These are phyloP conservation scores for Fusarium secorum DNA, from an alignment of 2,329 filamentous ascomycete genomes.

Conservation along the genomic window DNA sequence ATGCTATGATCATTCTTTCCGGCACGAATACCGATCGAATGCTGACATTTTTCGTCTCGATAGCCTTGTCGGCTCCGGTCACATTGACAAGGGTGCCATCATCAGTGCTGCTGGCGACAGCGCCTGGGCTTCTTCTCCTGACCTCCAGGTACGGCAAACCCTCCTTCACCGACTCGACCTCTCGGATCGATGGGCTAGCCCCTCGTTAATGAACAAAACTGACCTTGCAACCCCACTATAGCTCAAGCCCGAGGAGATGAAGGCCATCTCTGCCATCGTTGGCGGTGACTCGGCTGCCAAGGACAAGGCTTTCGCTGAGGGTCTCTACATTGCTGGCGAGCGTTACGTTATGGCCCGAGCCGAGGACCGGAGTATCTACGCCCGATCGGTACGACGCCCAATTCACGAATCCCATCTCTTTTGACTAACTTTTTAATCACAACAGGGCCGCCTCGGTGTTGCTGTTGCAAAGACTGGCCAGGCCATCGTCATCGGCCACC, in stretches of 20 bases:
- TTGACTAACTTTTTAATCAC: neutral
- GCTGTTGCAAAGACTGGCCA: slow-evolving; percentile 86
- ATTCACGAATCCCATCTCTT: neutral
- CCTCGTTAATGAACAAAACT: slow-evolving; percentile 6
- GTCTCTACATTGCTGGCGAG: slow-evolving; percentile 77
- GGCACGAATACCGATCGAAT: slow-evolving; percentile 24
- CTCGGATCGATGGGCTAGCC: neutral
- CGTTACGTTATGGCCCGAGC: slow-evolving; percentile 81
- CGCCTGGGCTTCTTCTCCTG: slow-evolving; percentile 75
- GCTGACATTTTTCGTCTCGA: slow-evolving; percentile 36
- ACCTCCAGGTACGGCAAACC: slow-evolving; percentile 72
- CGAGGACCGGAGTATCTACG: slow-evolving; percentile 82
- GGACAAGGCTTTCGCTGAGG: slow-evolving; percentile 74
- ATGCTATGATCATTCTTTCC: neutral
- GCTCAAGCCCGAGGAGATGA: slow-evolving; percentile 63
- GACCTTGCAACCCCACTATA: slow-evolving; percentile 28
- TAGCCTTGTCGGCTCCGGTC: slow-evolving; percentile 81
- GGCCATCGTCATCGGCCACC: slow-evolving; percentile 88
- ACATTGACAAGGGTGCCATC: slow-evolving; percentile 86
- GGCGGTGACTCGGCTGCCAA: slow-evolving; percentile 55
- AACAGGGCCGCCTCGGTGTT: slow-evolving; percentile 77
- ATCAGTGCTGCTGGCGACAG: slow-evolving; percentile 82
- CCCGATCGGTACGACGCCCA: slow-evolving; percentile 73
- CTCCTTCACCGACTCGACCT: neutral
- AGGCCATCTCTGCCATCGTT: slow-evolving; percentile 64